phyloP scores from a whole-genome alignment of 257 asterid genomes.

The Capsicum rhomboideum region DNA sequence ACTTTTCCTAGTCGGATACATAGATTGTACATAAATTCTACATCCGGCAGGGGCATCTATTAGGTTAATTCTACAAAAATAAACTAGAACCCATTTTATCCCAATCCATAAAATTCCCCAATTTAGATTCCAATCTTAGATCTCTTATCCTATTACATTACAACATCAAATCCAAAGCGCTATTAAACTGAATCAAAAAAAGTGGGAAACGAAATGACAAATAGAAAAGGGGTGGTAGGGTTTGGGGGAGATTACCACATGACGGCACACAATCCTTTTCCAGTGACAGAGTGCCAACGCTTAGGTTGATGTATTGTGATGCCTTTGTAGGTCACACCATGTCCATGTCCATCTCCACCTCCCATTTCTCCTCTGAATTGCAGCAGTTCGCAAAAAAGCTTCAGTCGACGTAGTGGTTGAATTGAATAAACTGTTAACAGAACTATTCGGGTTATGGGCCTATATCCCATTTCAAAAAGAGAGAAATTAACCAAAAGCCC shows the following conservation, averaged over 20 bases:
- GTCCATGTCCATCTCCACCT: constrained; percentile 53
- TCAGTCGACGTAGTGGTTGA: background rate
- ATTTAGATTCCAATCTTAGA: background rate
- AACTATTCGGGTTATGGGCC: background rate
- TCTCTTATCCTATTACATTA: background rate
- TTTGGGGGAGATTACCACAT: constrained; percentile 54
- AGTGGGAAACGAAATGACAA: background rate
- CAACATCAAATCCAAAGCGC: background rate
- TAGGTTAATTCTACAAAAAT: no score
- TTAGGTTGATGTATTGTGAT: constrained; percentile 71
- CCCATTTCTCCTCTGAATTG: constrained; percentile 25
- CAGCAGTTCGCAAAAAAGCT: background rate
- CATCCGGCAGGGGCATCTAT: no score
- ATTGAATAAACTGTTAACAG: background rate
- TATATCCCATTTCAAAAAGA: background rate
- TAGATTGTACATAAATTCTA: no score
- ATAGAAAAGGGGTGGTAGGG: background rate
- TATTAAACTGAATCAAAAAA: background rate
- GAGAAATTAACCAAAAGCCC: background rate
- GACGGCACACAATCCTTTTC: constrained; percentile 88
- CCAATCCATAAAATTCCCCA: background rate
- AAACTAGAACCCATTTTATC: background rate
- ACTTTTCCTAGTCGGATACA: no score
- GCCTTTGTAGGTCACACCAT: constrained; percentile 71
- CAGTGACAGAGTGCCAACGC: constrained; percentile 88